A percentile compares a stretch with the other conserved stretches of the same genome.
Evolutionary conservation across 2,329 filamentous ascomycete species (phyloP).

Genomic region (Gyromitra esculenta): DNA sequence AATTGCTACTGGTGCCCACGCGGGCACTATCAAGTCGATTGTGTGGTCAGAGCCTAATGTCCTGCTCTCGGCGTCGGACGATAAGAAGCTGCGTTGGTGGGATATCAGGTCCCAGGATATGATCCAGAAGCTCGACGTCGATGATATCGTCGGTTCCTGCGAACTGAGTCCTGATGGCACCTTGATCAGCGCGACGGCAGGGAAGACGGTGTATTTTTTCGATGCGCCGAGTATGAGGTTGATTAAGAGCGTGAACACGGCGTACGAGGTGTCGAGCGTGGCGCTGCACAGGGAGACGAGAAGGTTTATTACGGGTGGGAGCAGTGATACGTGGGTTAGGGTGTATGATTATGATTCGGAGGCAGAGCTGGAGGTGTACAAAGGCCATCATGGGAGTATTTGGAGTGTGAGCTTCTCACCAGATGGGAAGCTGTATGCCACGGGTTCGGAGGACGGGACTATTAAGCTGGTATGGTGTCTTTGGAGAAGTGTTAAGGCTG

Average conservation of each 20-base stretch:
- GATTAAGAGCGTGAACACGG: slow-evolving; percentile 81
- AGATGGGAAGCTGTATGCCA: slow-evolving; percentile 94
- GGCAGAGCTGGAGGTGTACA: slow-evolving; percentile 87
- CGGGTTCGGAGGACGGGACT: slow-evolving; percentile 94
- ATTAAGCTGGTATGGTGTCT: slow-evolving; percentile 76
- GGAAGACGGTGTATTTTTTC: slow-evolving; percentile 89
- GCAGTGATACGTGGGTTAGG: slow-evolving; percentile 91
- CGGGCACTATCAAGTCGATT: slow-evolving; percentile 91
- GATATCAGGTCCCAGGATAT: slow-evolving; percentile 80
- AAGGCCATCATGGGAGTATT: slow-evolving; percentile 95
- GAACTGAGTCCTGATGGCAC: slow-evolving; percentile 78
- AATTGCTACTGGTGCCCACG: slow-evolving; percentile 84
- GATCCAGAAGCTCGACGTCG: slow-evolving; percentile 79
- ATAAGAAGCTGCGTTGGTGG: slow-evolving; percentile 94
- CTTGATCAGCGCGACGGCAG: slow-evolving; percentile 87
- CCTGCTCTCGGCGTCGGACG: slow-evolving; percentile 86
- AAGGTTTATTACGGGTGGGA: slow-evolving; percentile 90
- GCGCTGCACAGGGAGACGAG: slow-evolving; percentile 82
- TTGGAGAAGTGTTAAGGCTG: neutral
- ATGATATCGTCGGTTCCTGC: slow-evolving; percentile 88
- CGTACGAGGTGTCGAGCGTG: slow-evolving; percentile 88
- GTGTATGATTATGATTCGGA: slow-evolving; percentile 89
- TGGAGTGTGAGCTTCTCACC: slow-evolving; percentile 96
- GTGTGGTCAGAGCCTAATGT: slow-evolving; percentile 94
- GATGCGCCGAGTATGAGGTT: slow-evolving; percentile 65